Conservation (phyloP, 2,329 filamentous ascomycete species). For the Xylaria multiplex region DNA sequence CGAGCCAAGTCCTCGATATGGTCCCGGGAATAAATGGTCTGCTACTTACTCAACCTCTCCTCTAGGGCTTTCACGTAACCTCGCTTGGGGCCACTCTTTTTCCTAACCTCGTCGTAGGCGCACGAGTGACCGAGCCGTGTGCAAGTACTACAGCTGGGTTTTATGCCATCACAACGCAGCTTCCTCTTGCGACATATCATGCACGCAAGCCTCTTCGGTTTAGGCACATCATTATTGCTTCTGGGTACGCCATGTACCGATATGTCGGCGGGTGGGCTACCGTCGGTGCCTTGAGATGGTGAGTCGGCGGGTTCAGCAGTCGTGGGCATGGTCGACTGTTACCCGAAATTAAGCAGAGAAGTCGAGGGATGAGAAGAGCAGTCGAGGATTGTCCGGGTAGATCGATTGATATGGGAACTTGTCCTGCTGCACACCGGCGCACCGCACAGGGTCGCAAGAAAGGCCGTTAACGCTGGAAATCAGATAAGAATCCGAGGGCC, state of each 20-base stretch:
- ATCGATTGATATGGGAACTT: not conserved
- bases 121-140: conserved; percentile 86
- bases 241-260: conserved; percentile 53
- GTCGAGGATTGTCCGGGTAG: conserved; percentile 1
- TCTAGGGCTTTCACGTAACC: conserved; percentile 95
- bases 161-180: conserved; percentile 85
- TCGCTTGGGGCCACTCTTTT: conserved; percentile 93
- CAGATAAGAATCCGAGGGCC: conserved; percentile 6
- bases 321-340: conserved; percentile 39
- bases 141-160: conserved; percentile 89
- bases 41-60: conserved; percentile 82
- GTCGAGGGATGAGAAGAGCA: conserved; percentile 1
- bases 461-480: conserved; percentile 9
- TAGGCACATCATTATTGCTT: conserved; percentile 70
- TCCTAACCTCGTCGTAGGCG: conserved; percentile 89
- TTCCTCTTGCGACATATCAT: conserved; percentile 94
- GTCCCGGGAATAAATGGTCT: not conserved
- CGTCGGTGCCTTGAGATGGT: conserved; percentile 54
- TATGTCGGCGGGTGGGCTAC: conserved; percentile 52
- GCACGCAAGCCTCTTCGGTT: conserved; percentile 93
- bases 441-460: conserved; percentile 12
- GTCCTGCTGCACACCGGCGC: conserved; percentile 16
- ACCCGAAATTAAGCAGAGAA: not conserved
- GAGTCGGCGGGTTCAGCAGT: conserved; percentile 44
- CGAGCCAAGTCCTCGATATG: conserved; percentile 1